These are phyloP conservation scores for Diversispora eburnea DNA, from an alignment of 192 early-diverging fungal species.

Conservation along the genomic window DNA sequence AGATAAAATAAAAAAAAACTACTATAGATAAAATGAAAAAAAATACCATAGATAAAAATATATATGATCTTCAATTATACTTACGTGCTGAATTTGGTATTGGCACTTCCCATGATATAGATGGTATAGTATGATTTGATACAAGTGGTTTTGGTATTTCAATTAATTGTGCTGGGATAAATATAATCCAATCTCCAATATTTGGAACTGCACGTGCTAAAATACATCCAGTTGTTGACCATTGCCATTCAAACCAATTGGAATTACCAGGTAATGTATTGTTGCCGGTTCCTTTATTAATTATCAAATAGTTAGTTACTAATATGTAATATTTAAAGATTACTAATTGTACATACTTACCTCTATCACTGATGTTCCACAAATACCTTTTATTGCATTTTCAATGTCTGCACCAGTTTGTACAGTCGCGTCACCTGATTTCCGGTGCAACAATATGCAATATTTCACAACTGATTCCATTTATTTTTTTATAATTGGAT, in stretches of 20 bases:
- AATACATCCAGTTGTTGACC: not conserved
- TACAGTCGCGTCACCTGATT: too few species aligned
- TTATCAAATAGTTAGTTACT: not conserved
- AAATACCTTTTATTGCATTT: not conserved
- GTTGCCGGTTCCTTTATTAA: not conserved
- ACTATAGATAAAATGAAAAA: too few species aligned
- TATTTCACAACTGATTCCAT: too few species aligned
- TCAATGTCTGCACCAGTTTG: too few species aligned
- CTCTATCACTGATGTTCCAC: not conserved
- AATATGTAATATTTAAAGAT: not conserved
- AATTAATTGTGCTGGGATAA: not conserved
- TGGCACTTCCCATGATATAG: not conserved
- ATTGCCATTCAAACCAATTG: not conserved
- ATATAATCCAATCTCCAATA: not conserved
- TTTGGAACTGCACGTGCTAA: not conserved
- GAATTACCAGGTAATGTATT: not conserved
- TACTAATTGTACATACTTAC: not conserved
- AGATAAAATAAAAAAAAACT: too few species aligned
- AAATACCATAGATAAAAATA: too few species aligned
- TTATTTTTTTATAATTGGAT: too few species aligned
- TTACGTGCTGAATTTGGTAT: not conserved
- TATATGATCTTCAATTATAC: too few species aligned
- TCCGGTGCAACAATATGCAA: too few species aligned
- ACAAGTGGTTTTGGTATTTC: not conserved
- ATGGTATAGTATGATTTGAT: not conserved